Percentiles rank a stretch among this genome's conserved stretches.
These are phyloP conservation scores for Colletotrichum cordylinicola DNA, from an alignment of 2,329 filamentous ascomycete species.

Conservation along the genomic window DNA sequence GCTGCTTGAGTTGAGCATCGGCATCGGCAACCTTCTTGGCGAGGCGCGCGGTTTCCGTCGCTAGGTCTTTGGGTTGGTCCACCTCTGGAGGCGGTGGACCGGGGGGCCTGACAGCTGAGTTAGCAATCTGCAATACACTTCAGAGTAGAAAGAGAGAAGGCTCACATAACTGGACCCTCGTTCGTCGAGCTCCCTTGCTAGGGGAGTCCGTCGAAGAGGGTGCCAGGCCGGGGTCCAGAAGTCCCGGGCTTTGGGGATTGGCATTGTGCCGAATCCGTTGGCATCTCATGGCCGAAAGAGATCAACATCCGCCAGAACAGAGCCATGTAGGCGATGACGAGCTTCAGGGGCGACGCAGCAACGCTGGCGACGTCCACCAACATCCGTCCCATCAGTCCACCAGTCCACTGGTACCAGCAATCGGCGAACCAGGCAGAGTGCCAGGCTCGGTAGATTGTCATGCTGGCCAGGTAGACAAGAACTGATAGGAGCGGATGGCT, in stretches of 20 bases:
- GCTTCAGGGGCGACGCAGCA: not conserved
- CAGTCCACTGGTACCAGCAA: not conserved
- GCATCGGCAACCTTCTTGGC: not conserved
- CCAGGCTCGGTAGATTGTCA: not conserved
- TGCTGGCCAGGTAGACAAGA: not conserved
- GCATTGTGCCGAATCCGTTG: not conserved
- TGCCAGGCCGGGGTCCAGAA: slow-evolving; percentile 12
- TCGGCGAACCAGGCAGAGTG: not conserved
- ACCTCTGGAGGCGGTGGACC: not conserved
- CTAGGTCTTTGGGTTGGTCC: not conserved
- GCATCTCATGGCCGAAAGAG: not conserved
- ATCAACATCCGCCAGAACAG: not conserved
- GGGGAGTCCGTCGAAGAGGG: not conserved
- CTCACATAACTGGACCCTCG: slow-evolving; percentile 5
- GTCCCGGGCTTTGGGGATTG: not conserved
- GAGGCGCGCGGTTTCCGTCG: not conserved
- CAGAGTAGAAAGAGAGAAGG: not conserved
- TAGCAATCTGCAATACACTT: not conserved
- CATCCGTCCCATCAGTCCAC: not conserved
- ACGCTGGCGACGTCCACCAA: not conserved
- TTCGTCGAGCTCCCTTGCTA: not conserved
- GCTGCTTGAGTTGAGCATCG: not conserved
- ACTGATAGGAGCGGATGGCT: not conserved
- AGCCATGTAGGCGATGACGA: not conserved
- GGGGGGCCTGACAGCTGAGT: not conserved